Conservation (phyloP, 208 protist genomes). For the Acanthamoeba triangularis region DNA sequence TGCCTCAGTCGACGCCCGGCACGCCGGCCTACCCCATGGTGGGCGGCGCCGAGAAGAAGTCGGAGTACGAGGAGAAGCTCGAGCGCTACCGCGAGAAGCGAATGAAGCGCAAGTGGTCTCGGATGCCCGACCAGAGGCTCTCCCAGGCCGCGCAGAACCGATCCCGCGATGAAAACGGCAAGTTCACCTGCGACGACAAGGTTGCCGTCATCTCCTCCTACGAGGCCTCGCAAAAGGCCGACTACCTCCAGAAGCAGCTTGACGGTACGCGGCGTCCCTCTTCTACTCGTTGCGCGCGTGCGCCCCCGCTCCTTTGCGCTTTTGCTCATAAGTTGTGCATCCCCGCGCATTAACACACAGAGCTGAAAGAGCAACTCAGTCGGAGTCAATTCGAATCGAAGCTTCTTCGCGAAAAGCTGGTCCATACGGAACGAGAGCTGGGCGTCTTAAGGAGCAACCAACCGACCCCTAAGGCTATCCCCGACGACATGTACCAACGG, state of each 20-base stretch:
- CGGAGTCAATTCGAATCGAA: constrained; percentile 44
- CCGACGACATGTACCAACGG: constrained; percentile 26
- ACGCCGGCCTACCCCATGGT: neutral
- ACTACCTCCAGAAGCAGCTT: constrained; percentile 56
- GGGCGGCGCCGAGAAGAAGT: neutral
- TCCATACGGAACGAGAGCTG: constrained; percentile 40
- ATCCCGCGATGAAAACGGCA: constrained; percentile 41
- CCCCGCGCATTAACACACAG: neutral
- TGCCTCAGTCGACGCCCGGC: neutral
- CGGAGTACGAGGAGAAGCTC: constrained; percentile 22
- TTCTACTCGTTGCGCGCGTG: neutral
- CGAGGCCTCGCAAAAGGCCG: constrained; percentile 15
- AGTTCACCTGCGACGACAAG: constrained; percentile 18
- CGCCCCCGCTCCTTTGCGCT: neutral
- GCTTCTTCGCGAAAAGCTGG: constrained; percentile 55
- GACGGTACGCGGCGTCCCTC: neutral
- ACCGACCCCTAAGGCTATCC: constrained; percentile 6
- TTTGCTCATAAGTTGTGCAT: neutral
- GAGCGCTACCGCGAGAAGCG: constrained; percentile 47
- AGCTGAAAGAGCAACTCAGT: constrained; percentile 32
- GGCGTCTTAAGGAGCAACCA: constrained; percentile 3
- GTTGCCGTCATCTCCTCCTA: neutral
- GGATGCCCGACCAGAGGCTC: constrained; percentile 1
- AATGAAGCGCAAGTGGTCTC: constrained; percentile 59
- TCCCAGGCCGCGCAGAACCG: constrained; percentile 17